Base-by-base conservation (phyloP, 2,329 filamentous ascomycete species). In the Geoglossum cookeanum region DNA sequence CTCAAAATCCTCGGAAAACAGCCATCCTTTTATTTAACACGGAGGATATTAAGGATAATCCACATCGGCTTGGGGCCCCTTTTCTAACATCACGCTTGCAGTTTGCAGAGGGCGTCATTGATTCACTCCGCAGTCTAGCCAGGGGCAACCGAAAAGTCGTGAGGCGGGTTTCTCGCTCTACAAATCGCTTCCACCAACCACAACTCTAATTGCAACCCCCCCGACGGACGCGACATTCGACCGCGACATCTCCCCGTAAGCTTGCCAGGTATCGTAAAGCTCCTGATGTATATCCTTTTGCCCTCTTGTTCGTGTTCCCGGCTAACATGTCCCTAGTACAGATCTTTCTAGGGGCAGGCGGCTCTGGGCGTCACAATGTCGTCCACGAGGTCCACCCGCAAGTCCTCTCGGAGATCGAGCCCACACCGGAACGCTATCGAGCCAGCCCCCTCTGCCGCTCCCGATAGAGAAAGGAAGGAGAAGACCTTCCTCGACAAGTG, bases 401-500 rank as follows among this genome's bases (percentile, higher is more conserved):
- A 60, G 47, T 59, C 59, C 44, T 62, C 62, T 44, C 62, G 63
- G 13, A 67, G 65, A 57, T 68, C 67, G 61, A 72, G 69, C 67
- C 49, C 49, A 22, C 49, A 53, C 49, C 49, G 49, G 17, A 48
- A 55, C 27, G 54, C 54, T 22, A n/a, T 11, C 44, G 39, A 55
- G 15, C 15, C 54, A 27, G 15, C 17, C 6, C 11, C 44, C 33
- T 39, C 54, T 37, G 15, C 37, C 29, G 8, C 37, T 3, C 11
- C 13, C 32, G 54, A 45, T 9, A 11, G 7, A 55, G 66, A 65
- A 60, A 32, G 33, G 45, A 65, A 66, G 45, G 64, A 61, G 37
- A 69, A 71, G 62, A 67, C 64, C 37, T 65, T 64, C 33, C 67
- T 70, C 56, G 71, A 75, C 59, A 65, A 63, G 59, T 81, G 78